Percentiles rank a stretch among this genome's conserved stretches.
phyloP scores from a whole-genome alignment of 345 rosid genomes.

The Chamaenerion angustifolium region DNA sequence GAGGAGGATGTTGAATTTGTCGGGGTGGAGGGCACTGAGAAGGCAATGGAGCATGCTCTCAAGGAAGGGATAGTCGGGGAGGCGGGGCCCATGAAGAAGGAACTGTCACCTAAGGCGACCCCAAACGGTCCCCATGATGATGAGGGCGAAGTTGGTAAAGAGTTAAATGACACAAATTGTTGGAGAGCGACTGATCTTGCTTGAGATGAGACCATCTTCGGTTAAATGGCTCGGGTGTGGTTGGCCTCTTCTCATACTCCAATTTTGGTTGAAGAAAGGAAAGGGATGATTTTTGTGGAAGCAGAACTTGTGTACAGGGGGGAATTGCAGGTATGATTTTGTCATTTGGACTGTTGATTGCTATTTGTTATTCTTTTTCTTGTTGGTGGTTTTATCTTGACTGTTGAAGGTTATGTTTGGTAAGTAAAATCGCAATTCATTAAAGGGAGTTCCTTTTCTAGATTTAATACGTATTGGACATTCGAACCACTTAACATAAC shows the following conservation, averaged over 20 bases:
- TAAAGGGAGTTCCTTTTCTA: no score
- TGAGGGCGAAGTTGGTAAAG: conserved; percentile 45
- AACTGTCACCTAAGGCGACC: conserved; percentile 15
- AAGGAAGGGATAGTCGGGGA: conserved; percentile 93
- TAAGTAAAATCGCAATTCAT: no score
- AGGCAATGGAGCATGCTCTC: conserved; percentile 88
- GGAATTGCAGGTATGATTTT: no score
- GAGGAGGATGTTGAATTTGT: conserved; percentile 93
- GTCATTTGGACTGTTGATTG: conserved; percentile 15
- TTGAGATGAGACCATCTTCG: not conserved
- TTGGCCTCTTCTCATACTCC: no score
- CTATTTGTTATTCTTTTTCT: conserved; percentile 15
- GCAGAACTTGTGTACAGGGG: no score
- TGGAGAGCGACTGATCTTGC: conserved; percentile 72
- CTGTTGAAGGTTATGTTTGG: no score
- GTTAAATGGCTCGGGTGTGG: no score
- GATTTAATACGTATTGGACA: no score
- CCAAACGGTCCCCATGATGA: conserved; percentile 31
- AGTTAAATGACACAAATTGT: conserved; percentile 41
- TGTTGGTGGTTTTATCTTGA: no score
- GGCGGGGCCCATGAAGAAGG: conserved; percentile 59
- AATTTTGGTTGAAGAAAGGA: no score
- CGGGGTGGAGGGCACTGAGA: conserved; percentile 75
- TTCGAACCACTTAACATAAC: no score
- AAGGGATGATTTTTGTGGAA: no score